Evolutionary conservation across 768 basidiomycete species (phyloP).

Genomic region (Lactarius hatsudake): DNA sequence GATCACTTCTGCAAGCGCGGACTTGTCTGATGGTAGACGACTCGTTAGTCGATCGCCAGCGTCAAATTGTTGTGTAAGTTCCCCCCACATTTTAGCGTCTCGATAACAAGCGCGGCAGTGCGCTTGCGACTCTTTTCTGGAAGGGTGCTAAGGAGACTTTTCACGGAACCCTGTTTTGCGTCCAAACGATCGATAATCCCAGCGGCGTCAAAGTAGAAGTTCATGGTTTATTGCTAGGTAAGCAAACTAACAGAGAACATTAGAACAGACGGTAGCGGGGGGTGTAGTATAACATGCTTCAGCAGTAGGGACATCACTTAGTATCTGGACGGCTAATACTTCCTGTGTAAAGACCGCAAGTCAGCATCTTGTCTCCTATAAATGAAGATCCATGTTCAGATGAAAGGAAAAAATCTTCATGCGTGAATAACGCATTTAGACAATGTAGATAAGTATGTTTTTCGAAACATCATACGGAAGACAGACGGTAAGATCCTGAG

Average conservation of each 20-base stretch:
- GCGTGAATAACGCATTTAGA: conserved; percentile 57
- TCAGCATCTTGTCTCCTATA: conserved; percentile 6
- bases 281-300: conserved; percentile 19
- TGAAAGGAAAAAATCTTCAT: conserved; percentile 44
- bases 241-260: conserved; percentile 5
- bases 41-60: background rate
- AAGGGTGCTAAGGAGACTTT: conserved; percentile 71
- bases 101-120: conserved; percentile 84
- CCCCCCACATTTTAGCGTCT: conserved; percentile 85
- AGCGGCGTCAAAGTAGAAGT: conserved; percentile 93
- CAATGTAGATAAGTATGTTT: conserved; percentile 85
- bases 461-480: conserved; percentile 49
- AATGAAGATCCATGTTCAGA: conserved; percentile 20
- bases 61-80: background rate
- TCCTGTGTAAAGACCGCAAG: background rate
- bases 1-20: conserved; percentile 70
- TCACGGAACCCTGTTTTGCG: conserved; percentile 88
- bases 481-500: background rate
- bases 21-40: conserved; percentile 56
- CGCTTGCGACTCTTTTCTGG: conserved; percentile 74
- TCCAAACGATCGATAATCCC: conserved; percentile 82
- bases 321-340: conserved; percentile 10
- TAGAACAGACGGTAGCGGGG: conserved; percentile 11
- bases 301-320: conserved; percentile 8
- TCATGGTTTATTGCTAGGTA: conserved; percentile 52